Percentiles rank a stretch among this genome's conserved stretches.
Evolutionary conservation across 768 basidiomycete genomes (phyloP).

Genomic region (Pulveroboletus sp.): DNA sequence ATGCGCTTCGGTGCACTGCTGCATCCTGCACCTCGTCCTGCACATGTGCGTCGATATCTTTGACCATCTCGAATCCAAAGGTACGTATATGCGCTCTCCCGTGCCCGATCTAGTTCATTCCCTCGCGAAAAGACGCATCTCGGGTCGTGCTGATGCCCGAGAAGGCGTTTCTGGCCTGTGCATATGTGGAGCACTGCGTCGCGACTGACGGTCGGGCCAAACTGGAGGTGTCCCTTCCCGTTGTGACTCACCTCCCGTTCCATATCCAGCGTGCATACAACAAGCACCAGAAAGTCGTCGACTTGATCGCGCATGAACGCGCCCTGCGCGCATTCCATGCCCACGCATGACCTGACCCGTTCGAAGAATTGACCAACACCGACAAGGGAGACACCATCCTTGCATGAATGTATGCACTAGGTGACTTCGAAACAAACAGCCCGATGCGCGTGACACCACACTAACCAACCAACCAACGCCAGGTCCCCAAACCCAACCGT

Average conservation of each 20-base stretch:
- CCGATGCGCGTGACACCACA: too few species aligned
- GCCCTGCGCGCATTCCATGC: constrained; percentile 29
- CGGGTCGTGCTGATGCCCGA: constrained; percentile 72
- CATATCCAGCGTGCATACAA: constrained; percentile 71
- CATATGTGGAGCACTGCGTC: constrained; percentile 77
- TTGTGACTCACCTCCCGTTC: constrained; percentile 79
- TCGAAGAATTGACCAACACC: too few species aligned
- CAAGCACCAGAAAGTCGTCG: constrained; percentile 43
- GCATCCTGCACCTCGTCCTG: too few species aligned
- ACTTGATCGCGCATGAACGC: constrained; percentile 38
- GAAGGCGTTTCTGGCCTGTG: constrained; percentile 74
- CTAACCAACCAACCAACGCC: too few species aligned
- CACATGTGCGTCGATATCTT: constrained; percentile 60
- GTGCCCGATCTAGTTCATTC: background rate
- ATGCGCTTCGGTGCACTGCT: too few species aligned
- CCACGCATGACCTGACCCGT: too few species aligned
- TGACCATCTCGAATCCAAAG: constrained; percentile 63
- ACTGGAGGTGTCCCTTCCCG: constrained; percentile 72
- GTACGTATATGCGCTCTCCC: constrained; percentile 37
- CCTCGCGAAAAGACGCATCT: constrained; percentile 54
- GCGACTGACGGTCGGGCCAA: constrained; percentile 54
- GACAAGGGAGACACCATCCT: too few species aligned
- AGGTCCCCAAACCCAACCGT: too few species aligned
- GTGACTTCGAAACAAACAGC: too few species aligned
- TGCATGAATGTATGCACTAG: too few species aligned